These are phyloP conservation scores for Entelexis sorbosivorans DNA, from an alignment of 1,139 yeast species.

Conservation along the genomic window DNA sequence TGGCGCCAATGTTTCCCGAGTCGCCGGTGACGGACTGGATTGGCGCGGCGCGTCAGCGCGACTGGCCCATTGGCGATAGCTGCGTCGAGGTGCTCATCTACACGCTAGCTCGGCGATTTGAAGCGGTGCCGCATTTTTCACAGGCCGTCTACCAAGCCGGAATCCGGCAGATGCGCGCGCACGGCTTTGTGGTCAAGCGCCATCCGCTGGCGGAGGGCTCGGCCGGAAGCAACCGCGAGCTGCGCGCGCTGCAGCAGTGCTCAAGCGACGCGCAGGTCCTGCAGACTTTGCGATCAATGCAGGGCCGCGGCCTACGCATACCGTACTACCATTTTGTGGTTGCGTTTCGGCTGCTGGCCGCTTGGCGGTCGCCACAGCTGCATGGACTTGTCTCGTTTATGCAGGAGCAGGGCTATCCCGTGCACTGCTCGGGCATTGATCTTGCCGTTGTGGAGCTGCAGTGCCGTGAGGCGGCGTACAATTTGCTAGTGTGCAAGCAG, in stretches of 20 bases:
- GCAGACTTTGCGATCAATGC: slow-evolving; percentile 2
- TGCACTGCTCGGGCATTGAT: slow-evolving; percentile 24
- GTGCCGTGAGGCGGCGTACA: slow-evolving; percentile 5
- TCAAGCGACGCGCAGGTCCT: not conserved
- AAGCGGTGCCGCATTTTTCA: not conserved
- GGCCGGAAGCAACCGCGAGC: not conserved
- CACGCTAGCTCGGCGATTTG: not conserved
- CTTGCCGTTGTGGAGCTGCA: slow-evolving; percentile 21
- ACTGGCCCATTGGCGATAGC: slow-evolving; percentile 17
- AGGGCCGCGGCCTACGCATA: slow-evolving; percentile 17
- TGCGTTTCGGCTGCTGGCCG: slow-evolving; percentile 14
- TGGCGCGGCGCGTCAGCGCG: slow-evolving; percentile 13
- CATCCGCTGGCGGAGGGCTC: not conserved
- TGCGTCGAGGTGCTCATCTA: not conserved
- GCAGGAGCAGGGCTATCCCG: slow-evolving; percentile 15
- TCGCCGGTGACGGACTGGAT: slow-evolving; percentile 17
- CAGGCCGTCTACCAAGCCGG: not conserved
- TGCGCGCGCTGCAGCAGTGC: not conserved
- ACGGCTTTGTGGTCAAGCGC: not conserved
- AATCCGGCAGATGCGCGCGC: not conserved
- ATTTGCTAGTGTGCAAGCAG: not conserved
- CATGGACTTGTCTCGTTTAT: slow-evolving; percentile 10
- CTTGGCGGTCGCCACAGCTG: not conserved
- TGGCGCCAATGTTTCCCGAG: slow-evolving; percentile 13
- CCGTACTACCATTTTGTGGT: slow-evolving; percentile 17